Evolutionary conservation across 768 basidiomycete species (phyloP), one percentile per base, ranked within the genome.

Genomic region (Tricholoma furcatifolium): DNA sequence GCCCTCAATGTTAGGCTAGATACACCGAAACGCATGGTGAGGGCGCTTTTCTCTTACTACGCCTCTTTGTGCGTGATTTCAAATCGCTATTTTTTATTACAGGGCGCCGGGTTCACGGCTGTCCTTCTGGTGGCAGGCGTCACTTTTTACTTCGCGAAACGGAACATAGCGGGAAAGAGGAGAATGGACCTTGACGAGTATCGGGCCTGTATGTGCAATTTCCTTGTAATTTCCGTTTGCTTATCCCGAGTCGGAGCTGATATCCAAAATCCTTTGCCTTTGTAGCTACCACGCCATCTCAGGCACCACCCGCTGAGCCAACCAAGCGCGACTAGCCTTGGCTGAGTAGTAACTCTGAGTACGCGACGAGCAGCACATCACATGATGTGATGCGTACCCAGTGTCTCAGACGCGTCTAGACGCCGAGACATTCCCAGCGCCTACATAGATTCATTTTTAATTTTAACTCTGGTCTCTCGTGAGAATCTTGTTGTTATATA

Each of bases 141-240:
- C 4, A 57, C 67, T 0, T 67, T 74, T 30, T 73, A 72, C 50
- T 40, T 63, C 9, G 70, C 68, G 9, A 75, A 71, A 58, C 61
- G 63, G 46, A 59, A 55, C 20, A 68, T 74, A 32, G 56, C 60
- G 6, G 57, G 54, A 41, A 70, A 69, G 48, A 64, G 74, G 30
- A 73, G 62, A 51, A 59, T 59, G 6, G 69, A 69, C 39, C 53
- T 74, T 43, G 68, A 71, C 23, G 65, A 68, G 23, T 66, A 69
- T 36, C 57, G 64, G 52, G 53, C 58, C 39, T 55, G 71, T 72
- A 51, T 51, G 67, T 61, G 20, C 17, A 17, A 18, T 3, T 20
- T 15, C 17, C 11, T 48, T 34, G 15, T 31, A 32, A 12, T 14
- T n/a, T 17, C 27, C 7, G 8, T 8, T 27, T 6, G 3, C 34